Conservation (phyloP, 768 basidiomycete genomes). For the Butyriboletus loyo region DNA sequence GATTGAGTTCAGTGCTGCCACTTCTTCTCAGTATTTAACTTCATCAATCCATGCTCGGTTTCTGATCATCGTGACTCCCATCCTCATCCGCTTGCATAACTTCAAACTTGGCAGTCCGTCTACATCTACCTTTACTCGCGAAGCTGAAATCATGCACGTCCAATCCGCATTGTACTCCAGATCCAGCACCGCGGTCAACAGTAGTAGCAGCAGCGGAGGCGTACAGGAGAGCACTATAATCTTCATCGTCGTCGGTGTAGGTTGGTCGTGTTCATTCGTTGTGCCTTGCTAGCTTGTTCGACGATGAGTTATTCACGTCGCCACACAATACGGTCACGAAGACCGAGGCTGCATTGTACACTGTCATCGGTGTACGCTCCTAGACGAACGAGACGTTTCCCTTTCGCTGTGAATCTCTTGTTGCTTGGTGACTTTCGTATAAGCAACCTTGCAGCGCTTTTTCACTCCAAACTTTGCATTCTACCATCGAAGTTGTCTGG, state of each 20-base stretch:
- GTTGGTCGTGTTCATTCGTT: conserved; percentile 17
- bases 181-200: neutral
- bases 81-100: conserved; percentile 2
- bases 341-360: neutral
- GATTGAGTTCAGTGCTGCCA: conserved; percentile 12
- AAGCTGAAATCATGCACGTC: neutral
- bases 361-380: neutral
- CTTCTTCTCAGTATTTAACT: conserved; percentile 17
- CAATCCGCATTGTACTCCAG: conserved; percentile 11
- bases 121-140: neutral
- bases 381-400: neutral
- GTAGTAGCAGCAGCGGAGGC: neutral
- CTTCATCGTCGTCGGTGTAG: conserved; percentile 24
- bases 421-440: neutral
- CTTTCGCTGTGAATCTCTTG: neutral
- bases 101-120: neutral
- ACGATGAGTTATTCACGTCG: conserved; percentile 1
- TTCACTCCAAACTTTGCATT: neutral
- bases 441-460: neutral
- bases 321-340: neutral
- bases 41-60: neutral
- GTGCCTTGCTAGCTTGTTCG: neutral
- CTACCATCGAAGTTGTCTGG: neutral
- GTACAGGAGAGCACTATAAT: conserved; percentile 17
- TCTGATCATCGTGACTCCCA: conserved; percentile 8